phyloP scores from a whole-genome alignment of 805 yeast species.

The Nakazawaea ishiwadae region DNA sequence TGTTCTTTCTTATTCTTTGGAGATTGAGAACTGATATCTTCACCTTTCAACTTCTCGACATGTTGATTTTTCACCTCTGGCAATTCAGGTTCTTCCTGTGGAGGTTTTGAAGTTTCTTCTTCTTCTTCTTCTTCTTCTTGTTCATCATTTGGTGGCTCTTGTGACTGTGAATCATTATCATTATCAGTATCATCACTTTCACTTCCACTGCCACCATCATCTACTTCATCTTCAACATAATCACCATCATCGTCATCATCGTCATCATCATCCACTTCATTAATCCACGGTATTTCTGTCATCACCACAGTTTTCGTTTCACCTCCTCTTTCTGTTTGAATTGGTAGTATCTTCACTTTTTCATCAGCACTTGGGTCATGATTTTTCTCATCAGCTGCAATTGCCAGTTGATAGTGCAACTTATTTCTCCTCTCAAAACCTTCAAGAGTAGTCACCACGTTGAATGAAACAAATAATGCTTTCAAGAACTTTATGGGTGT shows the following conservation, averaged over 20 bases:
- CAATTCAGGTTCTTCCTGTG: background rate
- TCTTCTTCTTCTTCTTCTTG: background rate
- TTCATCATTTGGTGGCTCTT: background rate
- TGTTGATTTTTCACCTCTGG: background rate
- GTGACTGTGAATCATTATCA: conserved; percentile 1
- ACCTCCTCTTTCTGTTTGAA: conserved; percentile 3
- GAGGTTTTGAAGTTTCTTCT: background rate
- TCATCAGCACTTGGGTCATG: background rate
- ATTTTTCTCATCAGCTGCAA: background rate
- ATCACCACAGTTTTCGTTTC: conserved; percentile 4
- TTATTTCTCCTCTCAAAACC: conserved; percentile 7
- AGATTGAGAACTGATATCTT: conserved; percentile 2
- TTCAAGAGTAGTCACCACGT: conserved; percentile 7
- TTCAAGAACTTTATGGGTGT: conserved; percentile 11
- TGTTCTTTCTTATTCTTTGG: conserved; percentile 8
- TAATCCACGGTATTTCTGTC: conserved; percentile 5
- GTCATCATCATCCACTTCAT: conserved; percentile 15
- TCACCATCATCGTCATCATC: conserved; percentile 21
- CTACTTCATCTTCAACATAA: conserved; percentile 4
- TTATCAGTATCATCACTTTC: conserved; percentile 15
- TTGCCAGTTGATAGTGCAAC: background rate
- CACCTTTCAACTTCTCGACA: background rate
- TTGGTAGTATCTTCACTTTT: background rate
- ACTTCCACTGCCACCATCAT: conserved; percentile 16
- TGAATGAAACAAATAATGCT: conserved; percentile 6